Conservation (phyloP, 371 early-diverging fungal genomes). For the Rhizopus arrhizus region DNA sequence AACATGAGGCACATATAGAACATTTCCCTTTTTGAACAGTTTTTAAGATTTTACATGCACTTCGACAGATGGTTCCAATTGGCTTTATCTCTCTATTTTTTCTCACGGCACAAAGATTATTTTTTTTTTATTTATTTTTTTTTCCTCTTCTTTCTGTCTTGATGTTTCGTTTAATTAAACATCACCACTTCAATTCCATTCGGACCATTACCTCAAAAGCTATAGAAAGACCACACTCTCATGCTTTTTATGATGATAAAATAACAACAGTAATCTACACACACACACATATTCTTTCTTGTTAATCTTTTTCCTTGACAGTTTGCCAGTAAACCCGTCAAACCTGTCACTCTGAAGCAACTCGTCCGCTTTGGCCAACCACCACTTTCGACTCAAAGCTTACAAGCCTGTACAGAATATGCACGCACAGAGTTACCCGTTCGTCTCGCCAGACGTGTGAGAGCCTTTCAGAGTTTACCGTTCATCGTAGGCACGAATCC, state of each 20-base stretch:
- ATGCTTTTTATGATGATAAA: conserved; percentile 54
- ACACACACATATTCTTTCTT: neutral
- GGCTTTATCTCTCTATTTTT: conserved; percentile 1
- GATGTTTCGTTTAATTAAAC: conserved; percentile 16
- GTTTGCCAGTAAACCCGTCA: conserved; percentile 66
- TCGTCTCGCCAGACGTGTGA: conserved; percentile 79
- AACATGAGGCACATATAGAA: no score
- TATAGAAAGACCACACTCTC: conserved; percentile 31
- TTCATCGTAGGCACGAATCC: conserved; percentile 94
- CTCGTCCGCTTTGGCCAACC: conserved; percentile 74
- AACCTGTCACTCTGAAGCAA: conserved; percentile 80
- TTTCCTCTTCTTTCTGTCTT: neutral
- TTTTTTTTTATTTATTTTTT: neutral
- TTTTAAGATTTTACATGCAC: no score
- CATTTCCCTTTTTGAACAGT: no score
- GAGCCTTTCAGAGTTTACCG: conserved; percentile 82
- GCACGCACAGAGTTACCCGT: conserved; percentile 81
- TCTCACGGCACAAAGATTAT: conserved; percentile 1
- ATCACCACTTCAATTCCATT: neutral
- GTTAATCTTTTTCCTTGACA: conserved; percentile 4
- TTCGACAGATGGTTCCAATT: neutral
- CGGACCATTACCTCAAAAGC: conserved; percentile 28
- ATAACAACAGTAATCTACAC: conserved; percentile 36
- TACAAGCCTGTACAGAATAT: conserved; percentile 63
- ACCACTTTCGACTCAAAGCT: conserved; percentile 43